These are phyloP conservation scores for Blastocladiella emersonii DNA, from an alignment of 371 early-diverging fungal species.

Conservation along the genomic window DNA sequence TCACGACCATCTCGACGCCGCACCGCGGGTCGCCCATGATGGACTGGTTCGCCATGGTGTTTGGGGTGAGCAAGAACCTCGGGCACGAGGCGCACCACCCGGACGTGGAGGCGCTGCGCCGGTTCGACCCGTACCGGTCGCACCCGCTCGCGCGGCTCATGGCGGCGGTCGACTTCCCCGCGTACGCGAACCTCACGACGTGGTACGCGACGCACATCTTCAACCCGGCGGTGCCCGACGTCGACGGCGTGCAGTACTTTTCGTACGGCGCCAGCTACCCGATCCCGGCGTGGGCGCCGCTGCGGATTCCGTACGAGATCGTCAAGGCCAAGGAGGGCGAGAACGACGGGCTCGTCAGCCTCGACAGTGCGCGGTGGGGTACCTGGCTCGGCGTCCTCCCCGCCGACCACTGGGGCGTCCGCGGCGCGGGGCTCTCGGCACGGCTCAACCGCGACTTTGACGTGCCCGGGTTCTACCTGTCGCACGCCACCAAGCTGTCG, in stretches of 20 bases:
- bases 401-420: slow-evolving; percentile 72
- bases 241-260: slow-evolving; percentile 57
- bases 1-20: slow-evolving; percentile 83
- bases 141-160: slow-evolving; percentile 15
- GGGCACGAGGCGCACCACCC: background rate
- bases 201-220: slow-evolving; percentile 65
- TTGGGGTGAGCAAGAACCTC: slow-evolving; percentile 37
- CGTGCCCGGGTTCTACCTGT: background rate
- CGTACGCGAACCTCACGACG: slow-evolving; percentile 74
- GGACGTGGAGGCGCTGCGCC: background rate
- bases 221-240: slow-evolving; percentile 71
- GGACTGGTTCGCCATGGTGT: slow-evolving; percentile 74
- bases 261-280: slow-evolving; percentile 57
- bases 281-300: slow-evolving; percentile 22
- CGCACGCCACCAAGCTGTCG: background rate
- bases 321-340: slow-evolving; percentile 60
- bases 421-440: background rate
- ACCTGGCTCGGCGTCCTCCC: slow-evolving; percentile 58
- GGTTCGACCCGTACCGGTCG: background rate
- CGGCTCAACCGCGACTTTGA: background rate
- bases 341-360: slow-evolving; percentile 80
- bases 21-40: slow-evolving; percentile 79
- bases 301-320: slow-evolving; percentile 51
- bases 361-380: slow-evolving; percentile 76
- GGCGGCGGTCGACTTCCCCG: slow-evolving; percentile 60